A percentile compares a stretch with the other conserved stretches of the same genome.
Conservation (phyloP, 2,329 filamentous ascomycete genomes). For the Grosmannia serpens region DNA sequence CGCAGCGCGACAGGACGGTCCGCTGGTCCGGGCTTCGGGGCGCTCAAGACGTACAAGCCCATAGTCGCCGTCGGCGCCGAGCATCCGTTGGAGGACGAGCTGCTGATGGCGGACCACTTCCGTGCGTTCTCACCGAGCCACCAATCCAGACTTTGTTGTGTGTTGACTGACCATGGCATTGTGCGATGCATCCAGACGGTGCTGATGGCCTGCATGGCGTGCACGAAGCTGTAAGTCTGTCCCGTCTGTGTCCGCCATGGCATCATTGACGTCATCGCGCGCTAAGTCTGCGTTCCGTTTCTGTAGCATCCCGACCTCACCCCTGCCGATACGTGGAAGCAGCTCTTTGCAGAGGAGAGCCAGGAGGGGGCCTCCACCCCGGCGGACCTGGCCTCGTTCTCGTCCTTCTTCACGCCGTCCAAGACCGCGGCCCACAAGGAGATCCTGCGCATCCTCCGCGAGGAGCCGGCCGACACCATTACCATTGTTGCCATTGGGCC, state of each 20-base stretch:
- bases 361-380: conserved; percentile 7
- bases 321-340: conserved; percentile 62
- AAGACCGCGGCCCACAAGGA: conserved; percentile 65
- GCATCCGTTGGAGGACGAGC: conserved; percentile 72
- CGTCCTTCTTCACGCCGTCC: conserved; percentile 63
- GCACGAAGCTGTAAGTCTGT: conserved; percentile 41
- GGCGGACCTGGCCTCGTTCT: conserved; percentile 31
- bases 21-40: conserved; percentile 54
- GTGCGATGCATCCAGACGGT: conserved; percentile 42
- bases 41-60: conserved; percentile 62
- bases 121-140: conserved; percentile 41
- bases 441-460: conserved; percentile 74
- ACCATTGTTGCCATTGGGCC: conserved; percentile 87
- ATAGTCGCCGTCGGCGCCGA: conserved; percentile 79
- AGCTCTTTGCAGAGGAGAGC: conserved; percentile 44
- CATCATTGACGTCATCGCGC: background rate
- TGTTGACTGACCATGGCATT: background rate
- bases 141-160: background rate
- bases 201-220: conserved; percentile 67
- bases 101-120: conserved; percentile 75
- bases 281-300: background rate
- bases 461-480: conserved; percentile 73
- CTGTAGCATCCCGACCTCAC: conserved; percentile 56
- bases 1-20: conserved; percentile 52
- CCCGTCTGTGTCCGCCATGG: background rate